Conservation (phyloP, 345 rosid genomes). For the Isatis tinctoria region DNA sequence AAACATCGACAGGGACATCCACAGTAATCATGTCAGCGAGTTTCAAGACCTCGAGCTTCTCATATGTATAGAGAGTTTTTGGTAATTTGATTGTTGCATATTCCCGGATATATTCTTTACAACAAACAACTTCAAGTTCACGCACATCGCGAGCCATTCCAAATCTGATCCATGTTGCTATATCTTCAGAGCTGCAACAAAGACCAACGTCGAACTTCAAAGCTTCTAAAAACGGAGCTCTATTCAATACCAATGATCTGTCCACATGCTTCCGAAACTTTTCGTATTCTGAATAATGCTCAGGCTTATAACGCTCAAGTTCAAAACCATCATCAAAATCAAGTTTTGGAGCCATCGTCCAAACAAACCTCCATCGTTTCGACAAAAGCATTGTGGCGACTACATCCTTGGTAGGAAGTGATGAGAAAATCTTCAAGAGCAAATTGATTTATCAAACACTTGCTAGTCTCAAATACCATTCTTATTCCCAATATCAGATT, state of each 20-base stretch:
- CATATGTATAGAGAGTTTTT: background rate
- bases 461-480: no score
- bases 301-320: rapidly evolving
- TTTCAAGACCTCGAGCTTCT: background rate
- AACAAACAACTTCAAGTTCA: background rate
- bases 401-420: background rate
- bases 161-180: background rate
- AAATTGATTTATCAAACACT: background rate
- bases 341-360: background rate
- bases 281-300: background rate
- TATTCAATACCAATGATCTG: background rate
- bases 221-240: background rate
- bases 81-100: background rate
- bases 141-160: no score
- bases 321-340: background rate
- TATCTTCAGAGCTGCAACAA: background rate
- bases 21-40: no score
- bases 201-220: background rate
- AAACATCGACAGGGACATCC: no score
- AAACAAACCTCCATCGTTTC: background rate
- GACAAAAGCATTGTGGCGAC: background rate
- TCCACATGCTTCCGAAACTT: background rate
- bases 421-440: background rate
- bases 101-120: background rate
- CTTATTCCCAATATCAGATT: no score